Conservation (phyloP, 2,329 filamentous ascomycete species). For the Calonectria honghensis region DNA sequence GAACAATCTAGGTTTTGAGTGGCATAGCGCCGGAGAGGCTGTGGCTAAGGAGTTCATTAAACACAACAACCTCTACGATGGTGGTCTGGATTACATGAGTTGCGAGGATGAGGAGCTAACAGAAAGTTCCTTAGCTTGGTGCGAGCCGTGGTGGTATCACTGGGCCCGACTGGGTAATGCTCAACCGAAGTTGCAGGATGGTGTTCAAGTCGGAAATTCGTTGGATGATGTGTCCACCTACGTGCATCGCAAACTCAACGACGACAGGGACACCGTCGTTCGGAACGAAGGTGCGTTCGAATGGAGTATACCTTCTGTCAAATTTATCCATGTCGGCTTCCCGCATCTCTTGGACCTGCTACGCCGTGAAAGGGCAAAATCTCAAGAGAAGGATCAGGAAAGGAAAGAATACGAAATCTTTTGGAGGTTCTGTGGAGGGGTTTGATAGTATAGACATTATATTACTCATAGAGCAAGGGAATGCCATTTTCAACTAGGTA, state of each 20-base stretch:
- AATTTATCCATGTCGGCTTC: not conserved
- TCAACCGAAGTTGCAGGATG: not conserved
- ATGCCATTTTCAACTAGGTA: not conserved
- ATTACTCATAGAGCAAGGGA: not conserved
- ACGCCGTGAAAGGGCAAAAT: not conserved
- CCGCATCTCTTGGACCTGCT: not conserved
- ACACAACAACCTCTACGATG: not conserved
- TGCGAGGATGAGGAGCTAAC: not conserved
- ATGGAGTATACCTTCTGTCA: not conserved
- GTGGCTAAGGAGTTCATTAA: not conserved
- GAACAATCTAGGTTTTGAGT: not conserved
- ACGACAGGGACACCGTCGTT: not conserved
- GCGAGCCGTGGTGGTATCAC: constrained; percentile 14
- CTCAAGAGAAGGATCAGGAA: not conserved
- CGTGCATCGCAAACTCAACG: not conserved
- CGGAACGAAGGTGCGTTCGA: not conserved
- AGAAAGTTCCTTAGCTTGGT: not conserved
- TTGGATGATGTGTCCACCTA: not conserved
- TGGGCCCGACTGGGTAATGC: not conserved
- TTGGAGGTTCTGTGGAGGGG: not conserved
- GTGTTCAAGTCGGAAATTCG: not conserved
- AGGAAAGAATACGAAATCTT: constrained; percentile 9
- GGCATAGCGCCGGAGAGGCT: not conserved
- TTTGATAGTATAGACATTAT: not conserved
- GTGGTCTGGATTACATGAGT: not conserved